Base-by-base conservation (phyloP, 768 basidiomycete species). In the Plicaturopsis crispa region DNA sequence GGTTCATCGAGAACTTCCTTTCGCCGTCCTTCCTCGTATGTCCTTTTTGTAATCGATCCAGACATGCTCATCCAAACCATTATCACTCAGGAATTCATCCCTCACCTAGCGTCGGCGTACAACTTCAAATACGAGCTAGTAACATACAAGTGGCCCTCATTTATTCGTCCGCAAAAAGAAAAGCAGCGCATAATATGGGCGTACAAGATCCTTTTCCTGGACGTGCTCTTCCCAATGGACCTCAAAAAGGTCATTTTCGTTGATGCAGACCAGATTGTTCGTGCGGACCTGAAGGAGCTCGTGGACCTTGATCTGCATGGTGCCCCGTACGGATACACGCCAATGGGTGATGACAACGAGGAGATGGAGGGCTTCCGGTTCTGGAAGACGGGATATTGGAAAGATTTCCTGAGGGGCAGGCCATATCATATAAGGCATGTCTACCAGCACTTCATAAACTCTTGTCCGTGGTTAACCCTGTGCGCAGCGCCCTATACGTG, bases 1-100 rank as follows among this genome's bases (percentile, higher is more conserved):
- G 96, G 96, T 98, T 98, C 62, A 98, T 99, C 46, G 88, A 96
- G 57, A 98, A 99, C 63, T 99, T 99, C 74, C 72, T 98, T 11
- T 98, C 94, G 0, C 96, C 94, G 1, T 86, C 92, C 0, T 99
- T 99, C 75, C 62, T 97, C 42, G 91, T 89, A 48, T 49, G 77
- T 65, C 6, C 3, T 33, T n/a, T 23, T 22, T 44, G 11, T 17
- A 13, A 11, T 40, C 26, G 7, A 11, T 38, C 2, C 6, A 8
- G 28, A 31, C 10, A 31, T 24, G 14, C 35, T 32, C 30, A 33
- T 35, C 23, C 44, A 20, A 24, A 31, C 39, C 24, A 17, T 33
- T 10, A 4, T 16, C 13, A 7, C 22, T 4, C 53, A 93, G 88
- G 90, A 90, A 74, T 93, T 96, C 59, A 85, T 96, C 37, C 94